Evolutionary conservation across 768 basidiomycete species (phyloP).

Genomic region (Suillus variegatus): DNA sequence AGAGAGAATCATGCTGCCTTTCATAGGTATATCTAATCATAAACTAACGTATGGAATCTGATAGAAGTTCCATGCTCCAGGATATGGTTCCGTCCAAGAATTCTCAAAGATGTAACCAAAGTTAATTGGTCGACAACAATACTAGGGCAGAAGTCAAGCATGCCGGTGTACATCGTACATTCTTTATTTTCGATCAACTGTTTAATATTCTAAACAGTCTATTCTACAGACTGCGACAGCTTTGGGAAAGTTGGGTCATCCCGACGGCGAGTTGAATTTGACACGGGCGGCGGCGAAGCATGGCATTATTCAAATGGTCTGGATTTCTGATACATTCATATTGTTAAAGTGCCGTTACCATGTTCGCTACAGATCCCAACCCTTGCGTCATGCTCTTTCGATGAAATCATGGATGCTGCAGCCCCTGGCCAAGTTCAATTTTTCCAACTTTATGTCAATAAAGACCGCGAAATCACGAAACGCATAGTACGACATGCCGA

Average conservation of each 20-base stretch:
- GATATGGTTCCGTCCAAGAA: conserved; percentile 87
- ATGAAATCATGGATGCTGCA: conserved; percentile 87
- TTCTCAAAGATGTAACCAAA: conserved; percentile 75
- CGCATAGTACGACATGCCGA: conserved; percentile 86
- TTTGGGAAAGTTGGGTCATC: conserved; percentile 88
- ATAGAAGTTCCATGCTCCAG: conserved; percentile 27
- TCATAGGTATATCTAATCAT: conserved; percentile 54
- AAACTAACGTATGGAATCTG: neutral
- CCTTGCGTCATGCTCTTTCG: conserved; percentile 88
- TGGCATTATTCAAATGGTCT: conserved; percentile 67
- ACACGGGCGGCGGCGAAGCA: conserved; percentile 82
- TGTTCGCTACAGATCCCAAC: conserved; percentile 71
- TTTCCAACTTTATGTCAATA: conserved; percentile 86
- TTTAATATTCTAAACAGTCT: neutral
- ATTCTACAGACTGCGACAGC: conserved; percentile 63
- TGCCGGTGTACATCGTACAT: conserved; percentile 76
- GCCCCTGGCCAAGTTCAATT: conserved; percentile 76
- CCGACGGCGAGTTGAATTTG: conserved; percentile 86
- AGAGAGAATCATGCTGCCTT: conserved; percentile 87
- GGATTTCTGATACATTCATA: conserved; percentile 3
- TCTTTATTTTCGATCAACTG: conserved; percentile 1
- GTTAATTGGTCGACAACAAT: conserved; percentile 82
- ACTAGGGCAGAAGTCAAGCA: conserved; percentile 66
- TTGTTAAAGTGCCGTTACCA: neutral
- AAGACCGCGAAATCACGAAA: conserved; percentile 78